phyloP scores from a whole-genome alignment of 2,329 filamentous ascomycete genomes.

The Fusarium floridanum region DNA sequence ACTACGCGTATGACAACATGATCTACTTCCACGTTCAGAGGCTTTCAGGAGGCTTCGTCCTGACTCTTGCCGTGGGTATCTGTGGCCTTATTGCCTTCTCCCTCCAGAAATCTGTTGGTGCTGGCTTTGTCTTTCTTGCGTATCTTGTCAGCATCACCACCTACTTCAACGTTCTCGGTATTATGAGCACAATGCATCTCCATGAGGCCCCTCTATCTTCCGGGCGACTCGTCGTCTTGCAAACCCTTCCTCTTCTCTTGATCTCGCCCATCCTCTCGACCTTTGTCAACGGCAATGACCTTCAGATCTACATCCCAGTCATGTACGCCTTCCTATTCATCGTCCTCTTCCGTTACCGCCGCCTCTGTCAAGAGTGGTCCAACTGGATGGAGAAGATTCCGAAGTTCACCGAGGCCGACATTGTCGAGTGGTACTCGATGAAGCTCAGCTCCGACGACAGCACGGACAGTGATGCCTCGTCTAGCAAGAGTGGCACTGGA shows the following conservation, averaged over 20 bases:
- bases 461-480: not conserved
- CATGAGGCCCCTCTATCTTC: constrained; percentile 25
- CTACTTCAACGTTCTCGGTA: constrained; percentile 34
- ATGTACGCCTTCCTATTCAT: constrained; percentile 31
- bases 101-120: constrained; percentile 16
- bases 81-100: constrained; percentile 30
- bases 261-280: constrained; percentile 29
- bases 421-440: constrained; percentile 29
- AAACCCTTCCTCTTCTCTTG: constrained; percentile 28
- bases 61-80: constrained; percentile 15
- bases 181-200: constrained; percentile 38
- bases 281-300: constrained; percentile 33
- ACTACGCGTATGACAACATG: constrained; percentile 39
- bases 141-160: constrained; percentile 32
- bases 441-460: constrained; percentile 2
- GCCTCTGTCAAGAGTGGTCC: constrained; percentile 31
- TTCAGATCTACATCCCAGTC: constrained; percentile 30
- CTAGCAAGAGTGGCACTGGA: not conserved
- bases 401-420: constrained; percentile 24
- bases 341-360: constrained; percentile 22
- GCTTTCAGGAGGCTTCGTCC: constrained; percentile 30
- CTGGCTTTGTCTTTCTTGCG: constrained; percentile 30
- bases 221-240: constrained; percentile 22
- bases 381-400: constrained; percentile 37
- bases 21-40: constrained; percentile 37